phyloP scores from a whole-genome alignment of 2,329 filamentous ascomycete genomes.

The Paracorniculantispora psalliotae region DNA sequence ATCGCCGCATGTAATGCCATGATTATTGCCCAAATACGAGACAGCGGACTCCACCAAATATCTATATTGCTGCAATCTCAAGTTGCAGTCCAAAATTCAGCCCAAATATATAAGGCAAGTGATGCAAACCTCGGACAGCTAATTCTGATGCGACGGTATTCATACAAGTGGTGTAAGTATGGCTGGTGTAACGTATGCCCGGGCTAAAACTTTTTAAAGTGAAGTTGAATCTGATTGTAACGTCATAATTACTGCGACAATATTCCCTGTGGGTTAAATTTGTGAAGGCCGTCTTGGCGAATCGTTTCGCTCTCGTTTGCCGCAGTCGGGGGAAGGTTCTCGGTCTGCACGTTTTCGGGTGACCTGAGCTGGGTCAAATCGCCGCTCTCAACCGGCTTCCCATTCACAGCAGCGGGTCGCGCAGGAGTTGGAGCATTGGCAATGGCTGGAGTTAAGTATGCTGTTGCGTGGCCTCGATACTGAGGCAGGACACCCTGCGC shows the following conservation, averaged over 20 bases:
- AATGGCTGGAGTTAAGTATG: slow-evolving; percentile 42
- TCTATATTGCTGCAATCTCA: slow-evolving; percentile 6
- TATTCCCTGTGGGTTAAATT: slow-evolving; percentile 12
- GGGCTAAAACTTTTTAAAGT: slow-evolving; percentile 15
- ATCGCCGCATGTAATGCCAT: background rate
- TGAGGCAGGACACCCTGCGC: slow-evolving; percentile 51
- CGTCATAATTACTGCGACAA: slow-evolving; percentile 9
- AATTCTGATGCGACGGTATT: slow-evolving; percentile 15
- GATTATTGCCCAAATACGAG: background rate
- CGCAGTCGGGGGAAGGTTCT: slow-evolving; percentile 35
- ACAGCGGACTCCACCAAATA: slow-evolving; percentile 2
- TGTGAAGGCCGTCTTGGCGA: slow-evolving; percentile 14
- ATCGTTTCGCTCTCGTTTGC: background rate
- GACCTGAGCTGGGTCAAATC: slow-evolving; percentile 17
- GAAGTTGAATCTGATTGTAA: slow-evolving; percentile 10
- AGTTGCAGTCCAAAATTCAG: slow-evolving; percentile 3
- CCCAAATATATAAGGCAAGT: slow-evolving; percentile 6
- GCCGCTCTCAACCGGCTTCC: slow-evolving; percentile 23
- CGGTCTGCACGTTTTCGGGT: slow-evolving; percentile 28
- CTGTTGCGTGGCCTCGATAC: slow-evolving; percentile 47
- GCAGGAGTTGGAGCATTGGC: slow-evolving; percentile 33
- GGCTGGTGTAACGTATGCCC: slow-evolving; percentile 14
- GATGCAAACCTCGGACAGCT: slow-evolving; percentile 10
- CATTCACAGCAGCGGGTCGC: slow-evolving; percentile 23
- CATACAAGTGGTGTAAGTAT: slow-evolving; percentile 17